phyloP scores from a whole-genome alignment of 345 rosid species.

The Erucastrum elatum region DNA sequence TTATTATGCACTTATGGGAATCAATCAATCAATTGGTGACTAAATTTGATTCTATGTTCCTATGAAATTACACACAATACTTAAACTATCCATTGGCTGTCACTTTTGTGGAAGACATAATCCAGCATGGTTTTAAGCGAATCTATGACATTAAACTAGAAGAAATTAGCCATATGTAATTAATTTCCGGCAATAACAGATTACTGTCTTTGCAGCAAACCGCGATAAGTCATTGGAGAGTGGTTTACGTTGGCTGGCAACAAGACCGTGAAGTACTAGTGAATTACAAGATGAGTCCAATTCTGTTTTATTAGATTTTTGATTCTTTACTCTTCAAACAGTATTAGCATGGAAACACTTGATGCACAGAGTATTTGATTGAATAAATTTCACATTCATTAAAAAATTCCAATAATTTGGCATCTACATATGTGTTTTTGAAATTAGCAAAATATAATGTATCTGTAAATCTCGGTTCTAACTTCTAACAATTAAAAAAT shows the following conservation, averaged over 20 bases:
- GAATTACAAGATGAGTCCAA: background rate
- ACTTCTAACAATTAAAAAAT: background rate
- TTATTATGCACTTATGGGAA: conserved; percentile 17
- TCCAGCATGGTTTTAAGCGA: conserved; percentile 31
- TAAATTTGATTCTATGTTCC: conserved; percentile 41
- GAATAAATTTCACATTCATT: background rate
- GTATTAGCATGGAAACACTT: background rate
- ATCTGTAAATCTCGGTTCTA: background rate
- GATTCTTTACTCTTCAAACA: background rate
- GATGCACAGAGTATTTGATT: background rate
- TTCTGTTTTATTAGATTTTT: background rate
- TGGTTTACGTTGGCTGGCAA: background rate
- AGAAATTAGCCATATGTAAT: conserved; percentile 1
- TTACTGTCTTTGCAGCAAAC: background rate
- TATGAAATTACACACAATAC: conserved; percentile 27
- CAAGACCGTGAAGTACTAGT: background rate
- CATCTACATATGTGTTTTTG: background rate
- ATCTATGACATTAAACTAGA: conserved; percentile 28
- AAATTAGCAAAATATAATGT: background rate
- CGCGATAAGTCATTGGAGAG: background rate
- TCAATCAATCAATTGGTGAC: conserved; percentile 33
- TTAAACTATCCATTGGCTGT: conserved; percentile 25
- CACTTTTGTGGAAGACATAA: conserved; percentile 27
- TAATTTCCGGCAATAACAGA: background rate
- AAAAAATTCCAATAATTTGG: background rate